A percentile compares a stretch with the other conserved stretches of the same genome.
Conservation (phyloP, 306 rosid genomes). For the barrel medic (Medicago truncatula) region MtrunA17r5.0-ANR NC_053042.1:39685001-39685500, state of each 20-base stretch:
- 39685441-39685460: slow-evolving; percentile 99
- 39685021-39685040: slow-evolving; percentile 82
- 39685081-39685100: slow-evolving; percentile 95
- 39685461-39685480: slow-evolving; percentile 99
- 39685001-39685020: slow-evolving; percentile 95
- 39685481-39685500: slow-evolving; percentile 40
- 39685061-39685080: slow-evolving; percentile 89
- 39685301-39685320: slow-evolving; percentile 87
- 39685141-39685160: slow-evolving; percentile 87
- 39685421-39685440: slow-evolving; percentile 95
- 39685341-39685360: slow-evolving; percentile 83
- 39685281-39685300: slow-evolving; percentile 20
- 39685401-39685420: slow-evolving; percentile 88
- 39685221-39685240: too few species aligned
- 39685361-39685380: slow-evolving; percentile 79
- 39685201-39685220: neutral
- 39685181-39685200: slow-evolving; percentile 83
- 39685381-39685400: slow-evolving; percentile 56
- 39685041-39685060: slow-evolving; percentile 80
- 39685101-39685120: slow-evolving; percentile 92
- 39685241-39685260: too few species aligned
- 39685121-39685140: slow-evolving; percentile 74
- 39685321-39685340: slow-evolving; percentile 89
- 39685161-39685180: slow-evolving; percentile 73
- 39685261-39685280: slow-evolving; percentile 33